Percentiles rank a stretch among this genome's conserved stretches.
Conservation (phyloP, 176 grass and related monocot species). For the Chloris gayana region DNA sequence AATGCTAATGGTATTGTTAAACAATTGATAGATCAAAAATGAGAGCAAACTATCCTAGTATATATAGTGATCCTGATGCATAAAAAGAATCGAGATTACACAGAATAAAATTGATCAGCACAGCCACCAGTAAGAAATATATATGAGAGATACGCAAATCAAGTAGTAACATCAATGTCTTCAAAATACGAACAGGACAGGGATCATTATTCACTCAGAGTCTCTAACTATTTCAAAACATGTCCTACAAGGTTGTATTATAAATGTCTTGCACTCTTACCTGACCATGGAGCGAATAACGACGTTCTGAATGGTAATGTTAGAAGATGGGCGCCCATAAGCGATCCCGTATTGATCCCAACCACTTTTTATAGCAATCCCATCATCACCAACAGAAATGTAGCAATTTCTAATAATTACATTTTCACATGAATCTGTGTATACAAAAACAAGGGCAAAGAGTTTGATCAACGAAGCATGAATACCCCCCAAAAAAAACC, state of each 20-base stretch:
- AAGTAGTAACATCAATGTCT: background rate
- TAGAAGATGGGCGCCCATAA: conserved; percentile 82
- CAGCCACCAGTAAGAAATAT: background rate
- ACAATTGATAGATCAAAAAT: background rate
- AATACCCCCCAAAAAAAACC: background rate
- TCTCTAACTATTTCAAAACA: conserved; percentile 4
- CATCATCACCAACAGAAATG: conserved; percentile 90
- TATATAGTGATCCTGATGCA: background rate
- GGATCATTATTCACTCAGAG: background rate
- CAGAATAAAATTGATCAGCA: background rate
- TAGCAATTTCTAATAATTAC: conserved; percentile 89
- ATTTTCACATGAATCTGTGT: conserved; percentile 84
- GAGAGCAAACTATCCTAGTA: background rate
- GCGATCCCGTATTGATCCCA: conserved; percentile 94
- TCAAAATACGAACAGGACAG: background rate
- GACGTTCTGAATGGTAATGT: conserved; percentile 74
- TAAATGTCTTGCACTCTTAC: conserved; percentile 40
- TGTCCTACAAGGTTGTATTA: background rate
- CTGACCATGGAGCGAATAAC: conserved; percentile 78
- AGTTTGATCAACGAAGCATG: conserved; percentile 4
- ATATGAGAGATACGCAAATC: background rate
- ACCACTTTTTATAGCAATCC: conserved; percentile 96
- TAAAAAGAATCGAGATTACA: background rate
- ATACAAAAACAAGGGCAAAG: conserved; percentile 5
- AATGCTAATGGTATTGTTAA: background rate